Evolutionary conservation across 257 asterid species (phyloP).

Genomic region (Solanum paucissectum): DNA sequence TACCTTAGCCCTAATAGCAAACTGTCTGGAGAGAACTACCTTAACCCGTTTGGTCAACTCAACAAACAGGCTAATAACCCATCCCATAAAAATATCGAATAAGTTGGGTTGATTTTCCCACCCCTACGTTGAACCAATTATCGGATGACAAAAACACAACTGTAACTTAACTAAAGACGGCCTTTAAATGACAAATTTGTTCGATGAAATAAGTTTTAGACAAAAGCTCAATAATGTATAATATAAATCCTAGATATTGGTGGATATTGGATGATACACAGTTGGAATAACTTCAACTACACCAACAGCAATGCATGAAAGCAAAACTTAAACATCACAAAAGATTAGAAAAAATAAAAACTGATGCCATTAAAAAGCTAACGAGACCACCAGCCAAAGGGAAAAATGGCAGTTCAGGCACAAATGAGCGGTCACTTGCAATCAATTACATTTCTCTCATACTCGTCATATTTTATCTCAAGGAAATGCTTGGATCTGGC

Average conservation of each 20-base stretch:
- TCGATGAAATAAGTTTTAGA: not conserved
- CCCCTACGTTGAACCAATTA: not conserved
- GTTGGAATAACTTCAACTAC: not conserved
- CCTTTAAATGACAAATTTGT: not conserved
- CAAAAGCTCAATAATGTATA: not conserved
- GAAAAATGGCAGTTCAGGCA: not conserved
- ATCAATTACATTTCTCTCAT: not conserved
- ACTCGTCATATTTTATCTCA: not conserved
- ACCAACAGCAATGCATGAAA: not conserved
- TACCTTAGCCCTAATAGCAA: too few relatives aligned
- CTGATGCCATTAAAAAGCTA: not conserved
- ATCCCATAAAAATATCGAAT: too few relatives aligned
- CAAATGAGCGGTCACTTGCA: not conserved
- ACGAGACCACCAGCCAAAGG: not conserved
- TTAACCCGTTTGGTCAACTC: not conserved
- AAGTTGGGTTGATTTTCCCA: not conserved
- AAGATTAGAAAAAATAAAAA: not conserved
- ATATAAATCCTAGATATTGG: not conserved
- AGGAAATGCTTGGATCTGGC: not conserved
- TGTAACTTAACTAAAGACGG: not conserved
- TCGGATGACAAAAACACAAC: not conserved
- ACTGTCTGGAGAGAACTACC: not conserved
- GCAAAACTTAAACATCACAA: not conserved
- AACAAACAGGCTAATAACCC: not conserved
- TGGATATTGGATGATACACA: not conserved